A percentile compares a stretch with the other conserved stretches of the same genome.
Conservation (phyloP, 495 filamentous ascomycete genomes). For the Hypoxylon perforatum region DNA sequence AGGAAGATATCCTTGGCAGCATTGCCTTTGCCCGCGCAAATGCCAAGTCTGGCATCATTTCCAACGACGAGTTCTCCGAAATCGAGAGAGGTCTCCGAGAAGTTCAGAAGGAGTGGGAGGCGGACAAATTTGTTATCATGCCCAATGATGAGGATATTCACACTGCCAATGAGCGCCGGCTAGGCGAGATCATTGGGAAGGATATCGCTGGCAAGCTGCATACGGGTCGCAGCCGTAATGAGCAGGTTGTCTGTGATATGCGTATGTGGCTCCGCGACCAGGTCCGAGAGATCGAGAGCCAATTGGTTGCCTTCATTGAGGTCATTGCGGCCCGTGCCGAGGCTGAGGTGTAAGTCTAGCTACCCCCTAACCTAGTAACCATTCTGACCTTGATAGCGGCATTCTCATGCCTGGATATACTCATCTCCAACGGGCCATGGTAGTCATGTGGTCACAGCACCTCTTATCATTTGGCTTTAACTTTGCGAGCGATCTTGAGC, state of each 20-base stretch:
- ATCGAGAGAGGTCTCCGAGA: conserved; percentile 52
- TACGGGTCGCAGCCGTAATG: conserved; percentile 91
- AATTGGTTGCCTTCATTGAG: conserved; percentile 75
- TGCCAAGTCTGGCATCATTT: conserved; percentile 78
- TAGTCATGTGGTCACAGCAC: conserved; percentile 90
- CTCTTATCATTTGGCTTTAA: conserved; percentile 80
- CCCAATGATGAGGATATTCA: conserved; percentile 77
- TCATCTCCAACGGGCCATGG: conserved; percentile 91
- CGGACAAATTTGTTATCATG: conserved; percentile 54
- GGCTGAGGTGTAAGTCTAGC: conserved; percentile 74
- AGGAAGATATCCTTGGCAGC: conserved; percentile 81
- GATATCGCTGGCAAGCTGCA: conserved; percentile 91
- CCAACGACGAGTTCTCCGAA: conserved; percentile 75
- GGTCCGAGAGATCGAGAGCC: conserved; percentile 75
- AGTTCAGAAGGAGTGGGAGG: neutral
- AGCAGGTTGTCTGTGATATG: conserved; percentile 95
- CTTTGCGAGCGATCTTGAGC: conserved; percentile 82
- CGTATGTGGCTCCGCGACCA: conserved; percentile 88
- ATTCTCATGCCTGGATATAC: conserved; percentile 78
- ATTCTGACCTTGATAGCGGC: conserved; percentile 4
- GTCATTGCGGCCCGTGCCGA: conserved; percentile 80
- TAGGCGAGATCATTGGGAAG: conserved; percentile 90
- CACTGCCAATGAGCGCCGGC: conserved; percentile 91
- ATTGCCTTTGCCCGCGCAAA: conserved; percentile 92
- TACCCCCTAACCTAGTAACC: conserved; percentile 2